phyloP scores from a whole-genome alignment of 108 stramenopile genomes.

The Stephanodiscus minutulus region DNA sequence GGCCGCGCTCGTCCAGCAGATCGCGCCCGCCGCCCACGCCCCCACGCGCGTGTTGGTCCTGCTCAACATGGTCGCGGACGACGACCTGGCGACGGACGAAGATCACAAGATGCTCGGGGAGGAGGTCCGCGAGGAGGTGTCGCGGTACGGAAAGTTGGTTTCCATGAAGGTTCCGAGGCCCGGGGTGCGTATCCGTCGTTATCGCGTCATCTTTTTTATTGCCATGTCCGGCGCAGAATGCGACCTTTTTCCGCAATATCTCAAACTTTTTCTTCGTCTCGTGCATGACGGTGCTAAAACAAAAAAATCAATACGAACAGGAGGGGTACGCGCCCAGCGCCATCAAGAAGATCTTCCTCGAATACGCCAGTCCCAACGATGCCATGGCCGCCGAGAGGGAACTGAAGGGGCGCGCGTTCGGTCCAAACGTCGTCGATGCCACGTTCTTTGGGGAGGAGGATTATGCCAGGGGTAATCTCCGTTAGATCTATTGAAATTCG shows the following conservation, averaged over 20 bases:
- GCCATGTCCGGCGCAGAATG: no score
- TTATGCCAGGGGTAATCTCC: slow-evolving; percentile 41
- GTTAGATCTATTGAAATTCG: slow-evolving; percentile 13
- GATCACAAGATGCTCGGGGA: slow-evolving; percentile 80
- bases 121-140: slow-evolving; percentile 85
- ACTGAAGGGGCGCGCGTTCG: slow-evolving; percentile 90
- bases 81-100: slow-evolving; percentile 87
- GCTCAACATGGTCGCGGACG: slow-evolving; percentile 96
- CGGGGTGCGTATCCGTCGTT: slow-evolving; percentile 42
- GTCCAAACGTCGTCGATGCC: slow-evolving; percentile 76
- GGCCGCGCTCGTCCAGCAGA: slow-evolving; percentile 1
- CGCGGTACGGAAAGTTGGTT: slow-evolving; percentile 79
- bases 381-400: slow-evolving; percentile 76
- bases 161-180: slow-evolving; percentile 84
- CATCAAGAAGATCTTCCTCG: slow-evolving; percentile 87
- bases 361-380: slow-evolving; percentile 78
- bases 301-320: slow-evolving; percentile 21
- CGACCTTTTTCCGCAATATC: neutral
- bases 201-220: neutral
- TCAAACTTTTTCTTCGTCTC: neutral
- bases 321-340: slow-evolving; percentile 62
- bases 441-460: slow-evolving; percentile 55
- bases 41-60: slow-evolving; percentile 85
- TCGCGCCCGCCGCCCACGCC: neutral
- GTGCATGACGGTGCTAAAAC: slow-evolving; percentile 5